phyloP scores from a whole-genome alignment of 2,329 filamentous ascomycete genomes.

The Ophiosphaerella herpotricha region DNA sequence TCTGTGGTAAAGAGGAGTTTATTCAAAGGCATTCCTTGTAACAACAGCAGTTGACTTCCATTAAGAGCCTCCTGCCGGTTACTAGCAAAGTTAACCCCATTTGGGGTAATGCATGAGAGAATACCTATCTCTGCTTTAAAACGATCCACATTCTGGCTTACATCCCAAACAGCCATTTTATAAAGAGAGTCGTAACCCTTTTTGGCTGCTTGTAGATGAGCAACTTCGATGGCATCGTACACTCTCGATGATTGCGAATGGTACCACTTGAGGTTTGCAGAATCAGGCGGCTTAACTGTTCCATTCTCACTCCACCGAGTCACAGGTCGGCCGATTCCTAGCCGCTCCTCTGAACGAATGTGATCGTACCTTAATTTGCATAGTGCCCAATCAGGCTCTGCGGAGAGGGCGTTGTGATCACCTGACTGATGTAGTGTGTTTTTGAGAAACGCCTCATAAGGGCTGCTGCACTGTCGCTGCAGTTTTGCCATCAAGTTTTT shows the following conservation, averaged over 20 bases:
- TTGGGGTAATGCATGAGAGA: slow-evolving; percentile 70
- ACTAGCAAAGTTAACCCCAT: slow-evolving; percentile 64
- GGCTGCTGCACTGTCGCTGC: slow-evolving; percentile 63
- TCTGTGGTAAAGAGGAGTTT: slow-evolving; percentile 68
- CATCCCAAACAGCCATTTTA: slow-evolving; percentile 62
- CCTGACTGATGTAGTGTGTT: slow-evolving; percentile 58
- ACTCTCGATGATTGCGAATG: slow-evolving; percentile 62
- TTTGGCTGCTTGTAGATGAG: slow-evolving; percentile 56
- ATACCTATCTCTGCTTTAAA: slow-evolving; percentile 61
- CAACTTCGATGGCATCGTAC: slow-evolving; percentile 69
- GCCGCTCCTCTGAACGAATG: slow-evolving; percentile 54
- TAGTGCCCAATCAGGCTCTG: slow-evolving; percentile 57
- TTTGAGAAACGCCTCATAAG: slow-evolving; percentile 66
- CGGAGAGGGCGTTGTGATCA: slow-evolving; percentile 31
- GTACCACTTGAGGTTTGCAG: slow-evolving; percentile 59
- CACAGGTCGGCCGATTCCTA: slow-evolving; percentile 62
- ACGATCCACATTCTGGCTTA: slow-evolving; percentile 75
- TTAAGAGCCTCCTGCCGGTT: slow-evolving; percentile 64
- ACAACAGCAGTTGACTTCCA: slow-evolving; percentile 64
- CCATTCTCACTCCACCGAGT: slow-evolving; percentile 65
- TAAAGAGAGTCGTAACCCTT: slow-evolving; percentile 61
- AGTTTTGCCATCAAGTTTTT: slow-evolving; percentile 51
- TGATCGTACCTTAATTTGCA: slow-evolving; percentile 65
- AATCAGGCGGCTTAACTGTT: slow-evolving; percentile 58
- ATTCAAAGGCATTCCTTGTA: slow-evolving; percentile 72